Conservation (phyloP, 768 basidiomycete species). For the Pisolithus marmoratus region DNA sequence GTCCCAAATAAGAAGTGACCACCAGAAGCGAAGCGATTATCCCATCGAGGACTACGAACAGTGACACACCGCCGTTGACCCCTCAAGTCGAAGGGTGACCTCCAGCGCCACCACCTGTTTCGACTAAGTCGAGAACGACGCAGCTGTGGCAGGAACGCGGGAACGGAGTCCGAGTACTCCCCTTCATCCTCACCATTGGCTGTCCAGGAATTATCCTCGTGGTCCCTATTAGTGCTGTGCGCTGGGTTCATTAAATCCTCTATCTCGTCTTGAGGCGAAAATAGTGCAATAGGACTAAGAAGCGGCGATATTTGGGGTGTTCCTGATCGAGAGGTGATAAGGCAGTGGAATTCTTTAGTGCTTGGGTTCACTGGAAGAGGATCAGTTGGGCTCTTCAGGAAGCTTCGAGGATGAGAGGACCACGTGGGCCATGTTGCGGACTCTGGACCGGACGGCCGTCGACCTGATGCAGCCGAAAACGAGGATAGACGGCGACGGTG, state of each 20-base stretch:
- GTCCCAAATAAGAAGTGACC: constrained; percentile 13
- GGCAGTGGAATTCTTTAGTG: constrained; percentile 31
- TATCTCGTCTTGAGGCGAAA: constrained; percentile 38
- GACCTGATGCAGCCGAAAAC: constrained; percentile 31
- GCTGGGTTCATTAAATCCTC: constrained; percentile 44
- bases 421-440: constrained; percentile 35
- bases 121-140: constrained; percentile 23
- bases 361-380: constrained; percentile 34
- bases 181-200: constrained; percentile 9
- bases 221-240: constrained; percentile 42
- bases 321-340: constrained; percentile 27
- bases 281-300: constrained; percentile 31
- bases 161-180: neutral
- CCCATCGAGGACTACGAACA: constrained; percentile 37
- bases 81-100: constrained; percentile 50
- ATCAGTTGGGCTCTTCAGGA: constrained; percentile 35
- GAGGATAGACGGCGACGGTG: constrained; percentile 13
- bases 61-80: constrained; percentile 53
- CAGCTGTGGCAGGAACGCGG: constrained; percentile 29
- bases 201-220: constrained; percentile 33
- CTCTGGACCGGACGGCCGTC: constrained; percentile 26
- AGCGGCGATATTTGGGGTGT: constrained; percentile 39
- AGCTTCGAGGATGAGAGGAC: constrained; percentile 36
- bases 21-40: constrained; percentile 7
- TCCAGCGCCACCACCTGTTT: constrained; percentile 33